Evolutionary conservation across 768 basidiomycete genomes (phyloP), one percentile per base, ranked within the genome.

Genomic region (Cyclocybe aegerita): DNA sequence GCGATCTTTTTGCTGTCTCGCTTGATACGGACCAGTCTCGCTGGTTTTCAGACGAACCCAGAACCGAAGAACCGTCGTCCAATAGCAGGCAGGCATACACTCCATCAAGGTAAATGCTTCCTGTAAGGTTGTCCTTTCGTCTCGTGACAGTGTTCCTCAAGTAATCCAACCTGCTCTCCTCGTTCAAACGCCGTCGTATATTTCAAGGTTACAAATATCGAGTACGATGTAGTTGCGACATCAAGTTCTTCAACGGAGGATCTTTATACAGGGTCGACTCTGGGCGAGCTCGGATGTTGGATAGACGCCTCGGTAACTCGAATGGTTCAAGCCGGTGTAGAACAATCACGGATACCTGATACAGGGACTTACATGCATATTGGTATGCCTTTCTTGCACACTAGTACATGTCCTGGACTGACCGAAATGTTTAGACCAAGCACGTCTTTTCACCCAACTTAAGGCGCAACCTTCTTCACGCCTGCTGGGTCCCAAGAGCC

Each of bases 231-330:
- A 0, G 64, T 82, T 5, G 59, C 75, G 32, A 65, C 65, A 56
- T 38, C 63, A 48, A 51, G 61, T 54, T 50, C 55, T 14, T 52
- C 64, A 37, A 43, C 49, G 4, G 66, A 68, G 15, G 82, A 85
- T 53, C 63, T 79, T 5, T 79, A 82, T 56, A 71, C 78, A 16
- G 80, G 82, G 11, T 77, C 77, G 1, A 75, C 77, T 0, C 65
- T 77, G 14, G 90, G 88, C 4, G 83, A 90, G 58, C 63, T 94
- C 12, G 96, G 96, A 0, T 95, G 88, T 60, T 90, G 89, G 79
- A 76, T 97, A 14, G 91, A 98, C 59, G 69, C 84, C 1, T 64
- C 74, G 1, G 63, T 77, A 6, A 96, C 96, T 14, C 82, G 83
- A 46, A 81, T 98, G 60, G 66, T 89, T 7, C 90, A 95, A 65